These are phyloP conservation scores for Filobasidium uniguttulatum DNA, from an alignment of 1,284 basidiomycete species.

Conservation along the genomic window DNA sequence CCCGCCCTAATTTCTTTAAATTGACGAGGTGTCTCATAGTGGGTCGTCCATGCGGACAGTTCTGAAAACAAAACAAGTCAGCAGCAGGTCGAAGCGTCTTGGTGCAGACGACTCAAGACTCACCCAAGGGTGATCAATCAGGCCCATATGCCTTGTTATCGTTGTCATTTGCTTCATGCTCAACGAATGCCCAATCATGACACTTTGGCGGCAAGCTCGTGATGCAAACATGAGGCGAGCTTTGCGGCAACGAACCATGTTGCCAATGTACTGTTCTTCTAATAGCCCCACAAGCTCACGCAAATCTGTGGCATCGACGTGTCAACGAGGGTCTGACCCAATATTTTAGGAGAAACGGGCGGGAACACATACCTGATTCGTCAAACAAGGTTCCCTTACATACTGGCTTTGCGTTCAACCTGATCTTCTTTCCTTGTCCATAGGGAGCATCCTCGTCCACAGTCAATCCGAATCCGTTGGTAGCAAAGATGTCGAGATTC, in stretches of 20 bases:
- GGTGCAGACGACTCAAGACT: slow-evolving; percentile 6
- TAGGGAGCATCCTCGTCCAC: slow-evolving; percentile 45
- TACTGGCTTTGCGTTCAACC: slow-evolving; percentile 69
- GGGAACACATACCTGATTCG: slow-evolving; percentile 43
- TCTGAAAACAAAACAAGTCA: slow-evolving; percentile 37
- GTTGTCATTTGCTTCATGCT: slow-evolving; percentile 62
- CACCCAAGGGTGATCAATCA: slow-evolving; percentile 85
- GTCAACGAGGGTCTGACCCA: background rate
- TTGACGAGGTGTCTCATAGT: slow-evolving; percentile 74
- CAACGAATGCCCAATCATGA: slow-evolving; percentile 87
- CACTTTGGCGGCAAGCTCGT: slow-evolving; percentile 86
- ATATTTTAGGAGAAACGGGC: background rate
- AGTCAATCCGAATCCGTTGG: slow-evolving; percentile 75
- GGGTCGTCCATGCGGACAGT: slow-evolving; percentile 89
- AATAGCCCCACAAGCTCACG: slow-evolving; percentile 83
- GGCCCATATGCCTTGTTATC: slow-evolving; percentile 79
- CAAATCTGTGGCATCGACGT: slow-evolving; percentile 54
- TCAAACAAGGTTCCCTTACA: slow-evolving; percentile 80
- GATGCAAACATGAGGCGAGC: slow-evolving; percentile 93
- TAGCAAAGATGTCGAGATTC: slow-evolving; percentile 61
- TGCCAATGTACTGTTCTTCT: slow-evolving; percentile 57
- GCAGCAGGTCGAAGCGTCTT: background rate
- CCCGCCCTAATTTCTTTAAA: slow-evolving; percentile 1
- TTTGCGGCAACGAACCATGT: slow-evolving; percentile 79
- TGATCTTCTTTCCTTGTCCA: slow-evolving; percentile 46